Evolutionary conservation across 139 green algal genomes (phyloP).

Genomic region (Coelastrella sp.): DNA sequence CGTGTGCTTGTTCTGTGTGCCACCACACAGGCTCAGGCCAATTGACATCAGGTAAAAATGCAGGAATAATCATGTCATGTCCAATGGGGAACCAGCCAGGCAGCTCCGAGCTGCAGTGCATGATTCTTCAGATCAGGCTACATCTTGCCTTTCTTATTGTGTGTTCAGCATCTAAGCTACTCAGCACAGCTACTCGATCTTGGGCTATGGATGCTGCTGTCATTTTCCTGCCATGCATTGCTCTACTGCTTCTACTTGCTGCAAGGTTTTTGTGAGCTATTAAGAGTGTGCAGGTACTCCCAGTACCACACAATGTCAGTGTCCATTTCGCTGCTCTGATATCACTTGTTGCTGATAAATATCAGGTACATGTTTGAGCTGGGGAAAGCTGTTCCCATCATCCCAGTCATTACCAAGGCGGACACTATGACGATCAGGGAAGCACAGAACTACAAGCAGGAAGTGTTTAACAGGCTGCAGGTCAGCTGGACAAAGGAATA

Average conservation of each 20-base stretch:
- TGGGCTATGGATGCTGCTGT: no score
- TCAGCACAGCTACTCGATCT: no score
- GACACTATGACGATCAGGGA: conserved; percentile 86
- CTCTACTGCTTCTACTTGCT: no score
- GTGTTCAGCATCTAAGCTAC: no score
- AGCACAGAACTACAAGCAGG: conserved; percentile 68
- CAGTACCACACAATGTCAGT: background rate
- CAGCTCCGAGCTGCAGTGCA: no score
- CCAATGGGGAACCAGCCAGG: no score
- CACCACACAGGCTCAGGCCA: conserved; percentile 76
- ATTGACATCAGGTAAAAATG: conserved; percentile 70
- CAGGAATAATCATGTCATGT: no score
- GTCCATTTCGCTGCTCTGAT: background rate
- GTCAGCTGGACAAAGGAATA: background rate
- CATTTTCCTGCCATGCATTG: no score
- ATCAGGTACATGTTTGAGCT: conserved; percentile 66
- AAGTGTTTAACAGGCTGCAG: conserved; percentile 72
- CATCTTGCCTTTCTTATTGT: no score
- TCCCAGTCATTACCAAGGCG: conserved; percentile 82
- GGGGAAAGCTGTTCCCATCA: conserved; percentile 73
- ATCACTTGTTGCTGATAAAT: background rate
- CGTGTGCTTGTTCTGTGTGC: conserved; percentile 81
- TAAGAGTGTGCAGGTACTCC: background rate
- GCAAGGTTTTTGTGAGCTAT: no score
- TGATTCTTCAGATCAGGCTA: no score